Base-by-base conservation (phyloP, 768 basidiomycete species). In the Panaeolus papilionaceus region DNA sequence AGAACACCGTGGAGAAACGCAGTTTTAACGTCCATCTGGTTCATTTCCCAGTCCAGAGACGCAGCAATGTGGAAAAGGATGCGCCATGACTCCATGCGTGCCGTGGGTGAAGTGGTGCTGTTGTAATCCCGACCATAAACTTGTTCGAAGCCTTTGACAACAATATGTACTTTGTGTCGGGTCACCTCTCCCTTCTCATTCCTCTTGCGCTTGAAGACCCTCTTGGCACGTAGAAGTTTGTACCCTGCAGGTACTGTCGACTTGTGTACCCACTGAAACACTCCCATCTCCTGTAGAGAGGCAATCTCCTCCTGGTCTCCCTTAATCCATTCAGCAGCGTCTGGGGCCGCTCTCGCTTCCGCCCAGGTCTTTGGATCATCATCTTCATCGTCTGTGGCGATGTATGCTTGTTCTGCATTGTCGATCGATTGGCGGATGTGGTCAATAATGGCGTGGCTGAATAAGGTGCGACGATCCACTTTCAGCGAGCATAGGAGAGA, bases 21-120 rank as follows among this genome's bases (percentile, higher is more conserved):
- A 0, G 78, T 81, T 39, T 81, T 82, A 33, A 84, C 73, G 69
- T 84, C 80, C 5, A 82, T 72, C 45, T 84, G 81, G 6, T 77
- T 71, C 0, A 80, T 69, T 12, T 80, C 79, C 79, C 77, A 84
- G 40, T 76, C 78, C 0, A 74, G 54, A 0, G 65, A 3, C 0
- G 79, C 80, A 0, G 79, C 80, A 6, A 83, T 65, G 23, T 82
- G 79, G 0, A 81, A 71, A 2, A 85, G 69, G 3, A 79, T 70
- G 0, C 76, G 71, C 61, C 82, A 75, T 0, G 82, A 80, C 68
- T 83, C 82, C 72, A 81, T 42, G 16, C 40, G 40, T 9, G 40
- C 40, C 16, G 40, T 33, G 33, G 33, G 33, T 33, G 33, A 33
- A 33, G 33, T 33, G 33, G 33, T 33, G 33, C 33, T 33, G 40